phyloP scores from a whole-genome alignment of 139 green algal species.

The Mesotaenium endlicherianum region DNA sequence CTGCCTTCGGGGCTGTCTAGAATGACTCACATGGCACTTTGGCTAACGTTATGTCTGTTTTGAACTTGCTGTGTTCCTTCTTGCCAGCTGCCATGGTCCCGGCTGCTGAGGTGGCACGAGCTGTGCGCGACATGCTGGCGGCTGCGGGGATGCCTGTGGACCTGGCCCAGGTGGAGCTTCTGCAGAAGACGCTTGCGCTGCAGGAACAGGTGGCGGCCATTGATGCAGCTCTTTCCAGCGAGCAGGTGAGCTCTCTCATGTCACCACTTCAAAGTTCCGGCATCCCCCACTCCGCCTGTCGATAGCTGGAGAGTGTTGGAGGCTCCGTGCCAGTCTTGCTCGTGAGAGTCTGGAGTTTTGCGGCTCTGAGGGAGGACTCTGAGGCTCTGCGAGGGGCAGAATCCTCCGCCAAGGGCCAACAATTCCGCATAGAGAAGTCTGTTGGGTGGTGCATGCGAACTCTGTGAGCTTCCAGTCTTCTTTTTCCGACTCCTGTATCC shows the following conservation, averaged over 20 bases:
- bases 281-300: too few relatives aligned
- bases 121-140: conserved; percentile 66
- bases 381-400: too few relatives aligned
- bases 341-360: background rate
- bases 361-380: background rate
- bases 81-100: background rate
- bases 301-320: too few relatives aligned
- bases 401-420: too few relatives aligned
- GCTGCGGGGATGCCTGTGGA: conserved; percentile 65
- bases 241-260: conserved; percentile 25
- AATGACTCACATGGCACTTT: too few relatives aligned
- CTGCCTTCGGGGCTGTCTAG: too few relatives aligned
- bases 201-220: conserved; percentile 47
- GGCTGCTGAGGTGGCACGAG: conserved; percentile 57
- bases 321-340: background rate
- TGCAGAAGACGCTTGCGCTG: conserved; percentile 54
- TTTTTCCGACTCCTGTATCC: background rate
- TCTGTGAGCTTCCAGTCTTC: too few relatives aligned
- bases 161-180: conserved; percentile 54
- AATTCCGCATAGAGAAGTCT: too few relatives aligned
- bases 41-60: too few relatives aligned
- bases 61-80: too few relatives aligned
- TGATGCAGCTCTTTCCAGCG: background rate
- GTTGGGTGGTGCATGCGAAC: too few relatives aligned
- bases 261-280: background rate